phyloP scores from a whole-genome alignment of 1,139 yeast species.

The Suhomyces yuchorum region DNA sequence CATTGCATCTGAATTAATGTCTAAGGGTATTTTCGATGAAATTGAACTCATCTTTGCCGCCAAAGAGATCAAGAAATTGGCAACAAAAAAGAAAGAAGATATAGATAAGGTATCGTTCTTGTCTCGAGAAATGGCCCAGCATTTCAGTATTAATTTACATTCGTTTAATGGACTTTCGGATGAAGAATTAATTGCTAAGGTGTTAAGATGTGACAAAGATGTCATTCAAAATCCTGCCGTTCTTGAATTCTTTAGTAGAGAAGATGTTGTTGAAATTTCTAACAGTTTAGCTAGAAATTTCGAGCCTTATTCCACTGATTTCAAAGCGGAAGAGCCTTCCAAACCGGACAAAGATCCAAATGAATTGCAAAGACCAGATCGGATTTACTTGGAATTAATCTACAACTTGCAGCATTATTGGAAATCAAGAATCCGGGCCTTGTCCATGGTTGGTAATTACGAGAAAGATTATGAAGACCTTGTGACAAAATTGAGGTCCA shows the following conservation, averaged over 20 bases:
- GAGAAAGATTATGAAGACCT: conserved; percentile 75
- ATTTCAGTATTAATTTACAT: conserved; percentile 76
- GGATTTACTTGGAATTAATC: conserved; percentile 70
- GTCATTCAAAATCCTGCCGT: conserved; percentile 60
- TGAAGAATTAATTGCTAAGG: conserved; percentile 56
- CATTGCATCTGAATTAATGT: conserved; percentile 61
- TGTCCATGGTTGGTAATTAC: conserved; percentile 58
- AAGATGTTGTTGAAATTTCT: conserved; percentile 67
- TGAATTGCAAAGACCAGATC: conserved; percentile 76
- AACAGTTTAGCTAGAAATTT: conserved; percentile 62
- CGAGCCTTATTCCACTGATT: conserved; percentile 64
- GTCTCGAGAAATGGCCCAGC: conserved; percentile 73
- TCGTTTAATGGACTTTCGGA: conserved; percentile 55
- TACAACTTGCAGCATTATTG: conserved; percentile 78
- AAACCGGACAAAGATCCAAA: conserved; percentile 74
- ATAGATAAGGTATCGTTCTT: conserved; percentile 59
- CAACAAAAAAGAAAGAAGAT: conserved; percentile 50
- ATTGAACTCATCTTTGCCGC: conserved; percentile 79
- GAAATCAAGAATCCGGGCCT: conserved; percentile 76
- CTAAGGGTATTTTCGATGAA: conserved; percentile 74
- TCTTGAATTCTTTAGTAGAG: conserved; percentile 69
- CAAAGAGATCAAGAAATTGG: conserved; percentile 64
- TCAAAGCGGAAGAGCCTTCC: conserved; percentile 37
- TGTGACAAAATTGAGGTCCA: conserved; percentile 56
- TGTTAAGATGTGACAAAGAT: conserved; percentile 64